Conservation (phyloP, 768 basidiomycete genomes). For the Phylloporus rhodoxanthus region DNA sequence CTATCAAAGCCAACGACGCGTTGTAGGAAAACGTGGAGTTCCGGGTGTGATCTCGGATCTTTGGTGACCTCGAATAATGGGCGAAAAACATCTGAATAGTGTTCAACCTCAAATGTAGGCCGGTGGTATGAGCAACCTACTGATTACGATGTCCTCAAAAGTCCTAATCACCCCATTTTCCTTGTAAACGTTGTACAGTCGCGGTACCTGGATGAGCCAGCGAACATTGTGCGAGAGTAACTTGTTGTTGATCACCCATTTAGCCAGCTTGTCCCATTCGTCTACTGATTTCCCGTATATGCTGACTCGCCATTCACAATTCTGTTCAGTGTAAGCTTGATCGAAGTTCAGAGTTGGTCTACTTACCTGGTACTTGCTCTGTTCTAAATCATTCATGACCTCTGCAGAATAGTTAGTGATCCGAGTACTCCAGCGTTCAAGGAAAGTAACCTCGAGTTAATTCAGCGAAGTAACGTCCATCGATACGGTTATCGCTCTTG, state of each 20-base stretch:
- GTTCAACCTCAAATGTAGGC: not conserved
- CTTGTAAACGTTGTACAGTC: conserved; percentile 94
- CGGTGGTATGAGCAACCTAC: conserved; percentile 43
- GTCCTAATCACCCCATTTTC: conserved; percentile 74
- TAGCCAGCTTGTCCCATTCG: conserved; percentile 98
- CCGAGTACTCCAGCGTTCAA: not conserved
- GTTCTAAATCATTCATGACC: conserved; percentile 95
- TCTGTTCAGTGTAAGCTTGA: conserved; percentile 38
- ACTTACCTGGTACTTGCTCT: conserved; percentile 92
- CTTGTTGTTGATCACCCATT: conserved; percentile 93
- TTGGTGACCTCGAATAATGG: conserved; percentile 96
- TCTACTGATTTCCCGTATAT: conserved; percentile 79
- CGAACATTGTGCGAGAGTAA: conserved; percentile 94
- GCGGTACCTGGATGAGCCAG: conserved; percentile 95
- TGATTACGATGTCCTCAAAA: conserved; percentile 86
- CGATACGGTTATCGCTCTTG: conserved; percentile 93
- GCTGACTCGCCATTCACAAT: conserved; percentile 95
- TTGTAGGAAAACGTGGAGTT: conserved; percentile 91
- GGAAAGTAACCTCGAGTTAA: conserved; percentile 68
- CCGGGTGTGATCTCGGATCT: conserved; percentile 84
- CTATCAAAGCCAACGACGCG: conserved; percentile 95
- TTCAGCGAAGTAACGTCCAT: conserved; percentile 92
- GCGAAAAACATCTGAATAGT: conserved; percentile 70
- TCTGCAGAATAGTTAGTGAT: conserved; percentile 43
- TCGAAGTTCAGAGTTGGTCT: not conserved